Conservation (phyloP, 805 yeast genomes). For the Diddensiella caesifluorescens region DNA sequence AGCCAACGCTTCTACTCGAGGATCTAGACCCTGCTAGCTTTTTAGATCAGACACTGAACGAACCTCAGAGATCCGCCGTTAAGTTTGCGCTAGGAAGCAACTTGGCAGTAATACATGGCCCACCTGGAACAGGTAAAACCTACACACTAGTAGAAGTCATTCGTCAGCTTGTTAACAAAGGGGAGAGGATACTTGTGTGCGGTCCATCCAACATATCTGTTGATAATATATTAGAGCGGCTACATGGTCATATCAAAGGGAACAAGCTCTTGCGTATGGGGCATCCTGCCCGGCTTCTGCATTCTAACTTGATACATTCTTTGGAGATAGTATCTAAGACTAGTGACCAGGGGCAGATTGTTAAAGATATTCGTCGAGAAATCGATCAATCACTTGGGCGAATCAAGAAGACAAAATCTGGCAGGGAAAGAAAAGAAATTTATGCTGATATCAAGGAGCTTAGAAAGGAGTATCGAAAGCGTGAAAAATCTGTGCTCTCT, state of each 20-base stretch:
- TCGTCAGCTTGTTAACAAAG: slow-evolving; percentile 54
- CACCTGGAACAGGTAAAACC: slow-evolving; percentile 84
- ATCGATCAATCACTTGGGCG: slow-evolving; percentile 53
- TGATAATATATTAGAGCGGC: slow-evolving; percentile 81
- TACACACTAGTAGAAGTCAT: slow-evolving; percentile 78
- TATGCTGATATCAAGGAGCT: slow-evolving; percentile 66
- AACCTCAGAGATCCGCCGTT: slow-evolving; percentile 71
- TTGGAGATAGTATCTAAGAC: slow-evolving; percentile 63
- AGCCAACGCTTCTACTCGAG: slow-evolving; percentile 25
- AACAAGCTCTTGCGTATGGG: slow-evolving; percentile 72
- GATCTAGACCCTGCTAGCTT: slow-evolving; percentile 25
- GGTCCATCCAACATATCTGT: slow-evolving; percentile 94
- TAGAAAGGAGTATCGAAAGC: slow-evolving; percentile 58
- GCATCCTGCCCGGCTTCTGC: slow-evolving; percentile 82
- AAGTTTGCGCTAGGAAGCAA: slow-evolving; percentile 52
- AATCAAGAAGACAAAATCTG: slow-evolving; percentile 54
- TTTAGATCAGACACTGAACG: slow-evolving; percentile 47
- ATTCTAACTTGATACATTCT: slow-evolving; percentile 60
- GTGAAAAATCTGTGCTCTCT: slow-evolving; percentile 60
- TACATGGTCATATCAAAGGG: slow-evolving; percentile 42
- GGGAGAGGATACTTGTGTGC: slow-evolving; percentile 70
- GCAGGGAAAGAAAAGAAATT: slow-evolving; percentile 56
- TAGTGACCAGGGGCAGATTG: slow-evolving; percentile 53
- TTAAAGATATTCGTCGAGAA: slow-evolving; percentile 65
- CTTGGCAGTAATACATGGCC: slow-evolving; percentile 62